Base-by-base conservation (phyloP, 2,329 filamentous ascomycete genomes). In the Hansfordia pulvinata region DNA sequence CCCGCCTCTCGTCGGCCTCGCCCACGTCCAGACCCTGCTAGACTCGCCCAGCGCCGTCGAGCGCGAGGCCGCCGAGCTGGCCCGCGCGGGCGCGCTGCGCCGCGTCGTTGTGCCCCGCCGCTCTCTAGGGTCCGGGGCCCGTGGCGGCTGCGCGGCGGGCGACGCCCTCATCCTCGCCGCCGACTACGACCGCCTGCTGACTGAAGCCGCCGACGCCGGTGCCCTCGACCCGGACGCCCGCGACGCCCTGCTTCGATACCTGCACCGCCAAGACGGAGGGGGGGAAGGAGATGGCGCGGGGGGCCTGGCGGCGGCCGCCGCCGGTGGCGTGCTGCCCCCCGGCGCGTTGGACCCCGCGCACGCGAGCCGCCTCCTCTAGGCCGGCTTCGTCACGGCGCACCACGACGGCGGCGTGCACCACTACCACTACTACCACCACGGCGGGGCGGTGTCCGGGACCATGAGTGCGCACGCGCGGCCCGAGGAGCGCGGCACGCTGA, bases 1-100 rank as follows among this genome's bases (percentile, higher is more conserved):
- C 20, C 75, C 80, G 8, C 71, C 70, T 0, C 56, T 83, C 13
- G 69, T 78, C 5, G 76, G 72, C 1, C 48, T 73, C 12, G 65
- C 72, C 2, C 78, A 85, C 43, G 46, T 85, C 6, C 67, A 76
- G 34, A 66, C 75, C 2, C 49, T 83, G 2, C 58, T 78, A 23
- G 52, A 51, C 8, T 72, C 68, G 3, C 69, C 76, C 2, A 80
- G 76, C 0, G 58, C 55, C 2, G 70, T 71, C 2, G 78, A 84
- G 48, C 59, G 78, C 23, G 77, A 81, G 44, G 60, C 79, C 12
- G 73, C 67, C 4, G 63, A 72, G 38, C 56, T 83, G 19, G 49
- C 66, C 11, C 54, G 59, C 9, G 56, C 54, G 8, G 76, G 77
- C 0, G 52, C 62, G 4, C 32, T 83, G 23, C 56, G 75, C 21